Evolutionary conservation across 2,329 filamentous ascomycete genomes (phyloP), one percentile per base, ranked within the genome.

Genomic region (Aureobasidium mangrovei): DNA sequence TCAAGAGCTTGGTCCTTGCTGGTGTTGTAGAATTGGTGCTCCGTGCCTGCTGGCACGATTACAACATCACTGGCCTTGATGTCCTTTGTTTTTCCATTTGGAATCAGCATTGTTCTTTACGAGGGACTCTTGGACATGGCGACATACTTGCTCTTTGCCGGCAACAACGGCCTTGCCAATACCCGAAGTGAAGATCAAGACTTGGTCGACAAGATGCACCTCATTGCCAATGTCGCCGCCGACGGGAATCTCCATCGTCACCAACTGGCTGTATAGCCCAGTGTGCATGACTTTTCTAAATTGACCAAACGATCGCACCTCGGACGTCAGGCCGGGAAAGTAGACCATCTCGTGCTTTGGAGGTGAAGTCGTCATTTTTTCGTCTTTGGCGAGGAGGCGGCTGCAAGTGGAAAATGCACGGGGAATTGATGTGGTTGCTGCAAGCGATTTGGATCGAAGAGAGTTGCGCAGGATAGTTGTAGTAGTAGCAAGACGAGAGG

Each of bases 221-320:
- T 84, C 81, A 51, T 84, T 81, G n/a, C 82, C 80, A 60, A 85
- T 84, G 31, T 85, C 81, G 2, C 81, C 81, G 10, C 74, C 76
- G 0, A 82, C 77, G 0, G 81, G 82, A 0, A 85, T 74, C 41
- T 80, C 81, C 81, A 84, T 85, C 0, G 81, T 73, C 0, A 84
- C 81, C 7, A 85, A 66, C 65, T 85, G 82, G 8, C 74, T 76
- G 64, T 83, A 84, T 5, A 84, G 67, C 0, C 81, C 81, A 2
- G 82, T 84, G 67, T 77, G 81, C 10, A 85, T 67, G 26, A 85
- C 80, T 33, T 77, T 79, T 3, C 81, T 72, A 63, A 84, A 84
- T 55, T 81, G 77, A 2, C 70, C 74, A 24, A 80, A 83, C 38
- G 74, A 70, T 24, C 81, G 73, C 46, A 82, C 71, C 6, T 75